Conservation (phyloP, 768 basidiomycete genomes). For the Termitomyces sp. region DNA sequence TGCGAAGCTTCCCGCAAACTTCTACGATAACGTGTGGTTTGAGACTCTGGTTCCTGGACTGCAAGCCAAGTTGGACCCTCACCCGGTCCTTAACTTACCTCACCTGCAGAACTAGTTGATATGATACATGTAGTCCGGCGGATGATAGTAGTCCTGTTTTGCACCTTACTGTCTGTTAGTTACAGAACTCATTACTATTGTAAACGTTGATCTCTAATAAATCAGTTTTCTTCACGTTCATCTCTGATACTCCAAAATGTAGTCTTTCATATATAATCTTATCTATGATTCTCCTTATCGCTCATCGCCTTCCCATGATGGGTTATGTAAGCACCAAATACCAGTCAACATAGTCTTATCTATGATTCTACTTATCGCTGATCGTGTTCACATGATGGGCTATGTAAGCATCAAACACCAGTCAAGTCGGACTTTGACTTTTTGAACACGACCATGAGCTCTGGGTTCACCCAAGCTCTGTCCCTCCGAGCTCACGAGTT, state of each 20-base stretch:
- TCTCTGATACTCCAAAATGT: not conserved
- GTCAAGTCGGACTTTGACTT: not conserved
- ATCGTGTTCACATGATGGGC: not conserved
- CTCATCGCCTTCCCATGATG: no score
- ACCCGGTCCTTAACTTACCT: not conserved
- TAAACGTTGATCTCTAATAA: no score
- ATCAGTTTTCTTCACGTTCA: not conserved
- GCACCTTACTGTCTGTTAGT: not conserved
- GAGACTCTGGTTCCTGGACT: not conserved
- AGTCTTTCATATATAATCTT: not conserved
- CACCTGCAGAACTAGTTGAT: not conserved
- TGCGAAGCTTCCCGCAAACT: not conserved
- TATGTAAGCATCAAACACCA: not conserved
- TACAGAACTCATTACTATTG: no score
- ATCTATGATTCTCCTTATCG: no score
- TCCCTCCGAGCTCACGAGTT: no score
- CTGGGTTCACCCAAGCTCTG: no score
- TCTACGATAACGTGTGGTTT: not conserved
- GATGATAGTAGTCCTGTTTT: no score
- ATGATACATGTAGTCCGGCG: not conserved
- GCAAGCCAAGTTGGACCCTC: not conserved
- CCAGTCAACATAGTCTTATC: no score
- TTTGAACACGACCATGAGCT: no score
- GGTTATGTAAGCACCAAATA: no score
- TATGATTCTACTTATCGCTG: no score